Conservation (phyloP, 2,329 filamentous ascomycete species). For the Trichoderma endophyticum region DNA sequence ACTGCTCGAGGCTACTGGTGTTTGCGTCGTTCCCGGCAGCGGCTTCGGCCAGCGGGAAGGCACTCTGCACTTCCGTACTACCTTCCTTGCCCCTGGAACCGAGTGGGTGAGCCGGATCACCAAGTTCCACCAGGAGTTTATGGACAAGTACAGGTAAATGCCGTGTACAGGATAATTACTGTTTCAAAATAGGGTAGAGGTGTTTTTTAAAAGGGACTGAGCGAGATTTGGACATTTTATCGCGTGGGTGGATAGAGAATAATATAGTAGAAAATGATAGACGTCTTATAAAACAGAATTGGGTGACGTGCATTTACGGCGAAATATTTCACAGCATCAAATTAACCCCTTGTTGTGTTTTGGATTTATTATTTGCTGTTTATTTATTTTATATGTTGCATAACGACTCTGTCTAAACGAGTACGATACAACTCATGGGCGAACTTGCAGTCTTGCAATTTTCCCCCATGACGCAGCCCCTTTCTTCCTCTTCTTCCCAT, state of each 20-base stretch:
- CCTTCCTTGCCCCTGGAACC: conserved; percentile 92
- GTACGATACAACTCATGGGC: background rate
- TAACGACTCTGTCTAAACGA: background rate
- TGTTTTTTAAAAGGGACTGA: background rate
- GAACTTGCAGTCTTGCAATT: too few species aligned
- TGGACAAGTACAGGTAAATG: conserved; percentile 68
- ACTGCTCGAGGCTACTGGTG: conserved; percentile 87
- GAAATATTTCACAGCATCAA: background rate
- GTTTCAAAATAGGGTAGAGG: background rate
- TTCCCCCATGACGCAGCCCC: background rate
- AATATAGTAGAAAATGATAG: background rate
- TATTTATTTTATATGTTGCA: background rate
- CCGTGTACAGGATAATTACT: background rate
- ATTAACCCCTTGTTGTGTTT: background rate
- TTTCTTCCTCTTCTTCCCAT: background rate
- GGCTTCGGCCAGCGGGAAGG: conserved; percentile 94
- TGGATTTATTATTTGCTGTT: too few species aligned
- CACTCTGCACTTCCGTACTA: conserved; percentile 91
- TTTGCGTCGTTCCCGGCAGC: conserved; percentile 88
- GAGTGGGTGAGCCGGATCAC: conserved; percentile 87
- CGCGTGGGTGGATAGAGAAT: background rate
- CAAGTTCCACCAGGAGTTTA: conserved; percentile 88
- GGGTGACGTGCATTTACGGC: background rate
- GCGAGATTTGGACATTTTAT: background rate
- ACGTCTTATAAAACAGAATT: background rate